Evolutionary conservation across 257 asterid genomes (phyloP).

Genomic region (Capsicum pubescens): DNA sequence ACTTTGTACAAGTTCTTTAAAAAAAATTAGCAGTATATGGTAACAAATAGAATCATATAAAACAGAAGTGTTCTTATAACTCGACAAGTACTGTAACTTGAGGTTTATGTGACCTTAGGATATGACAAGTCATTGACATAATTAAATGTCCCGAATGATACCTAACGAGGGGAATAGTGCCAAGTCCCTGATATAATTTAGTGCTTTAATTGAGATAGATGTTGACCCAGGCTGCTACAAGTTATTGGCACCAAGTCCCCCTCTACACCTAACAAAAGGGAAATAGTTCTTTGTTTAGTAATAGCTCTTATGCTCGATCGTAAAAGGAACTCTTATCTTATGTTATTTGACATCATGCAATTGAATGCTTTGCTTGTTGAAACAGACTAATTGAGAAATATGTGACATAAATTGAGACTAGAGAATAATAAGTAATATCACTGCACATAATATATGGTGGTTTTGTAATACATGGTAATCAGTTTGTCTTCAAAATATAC

Average conservation of each 20-base stretch:
- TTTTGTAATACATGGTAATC: background rate
- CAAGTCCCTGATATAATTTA: background rate
- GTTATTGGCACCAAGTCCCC: slow-evolving; percentile 16
- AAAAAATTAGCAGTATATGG: background rate
- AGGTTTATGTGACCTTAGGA: background rate
- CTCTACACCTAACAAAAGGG: background rate
- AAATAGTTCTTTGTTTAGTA: background rate
- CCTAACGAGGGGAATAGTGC: slow-evolving; percentile 12
- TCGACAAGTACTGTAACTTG: slow-evolving; percentile 8
- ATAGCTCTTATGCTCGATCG: background rate
- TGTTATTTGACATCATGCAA: background rate
- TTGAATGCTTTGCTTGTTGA: background rate
- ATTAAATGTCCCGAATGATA: background rate
- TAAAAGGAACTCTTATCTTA: background rate
- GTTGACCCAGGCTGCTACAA: background rate
- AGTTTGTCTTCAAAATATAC: no score
- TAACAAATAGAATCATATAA: background rate
- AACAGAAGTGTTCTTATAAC: background rate
- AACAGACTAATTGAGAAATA: background rate
- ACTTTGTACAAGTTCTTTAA: background rate
- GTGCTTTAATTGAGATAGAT: background rate
- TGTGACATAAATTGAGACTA: background rate
- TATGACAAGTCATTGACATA: slow-evolving; percentile 4
- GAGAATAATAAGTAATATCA: background rate
- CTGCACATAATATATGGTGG: background rate